Base-by-base conservation (phyloP, 2,329 filamentous ascomycete species). In the Mycogone perniciosa region DNA sequence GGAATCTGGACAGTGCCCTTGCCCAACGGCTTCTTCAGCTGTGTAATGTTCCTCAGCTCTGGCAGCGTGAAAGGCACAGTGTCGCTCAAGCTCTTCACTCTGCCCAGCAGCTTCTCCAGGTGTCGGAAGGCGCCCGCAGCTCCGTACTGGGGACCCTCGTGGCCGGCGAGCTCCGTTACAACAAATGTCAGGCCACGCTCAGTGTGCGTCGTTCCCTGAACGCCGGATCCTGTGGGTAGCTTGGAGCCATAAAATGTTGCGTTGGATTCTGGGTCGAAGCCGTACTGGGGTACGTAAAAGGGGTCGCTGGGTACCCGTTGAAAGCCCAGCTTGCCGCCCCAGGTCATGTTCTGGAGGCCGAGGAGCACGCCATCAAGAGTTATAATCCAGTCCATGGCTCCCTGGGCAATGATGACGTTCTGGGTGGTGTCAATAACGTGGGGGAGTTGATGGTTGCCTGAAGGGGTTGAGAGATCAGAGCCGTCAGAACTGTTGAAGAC, bases 341-440 rank as follows among this genome's bases (percentile, higher is more conserved):
- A 92, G 0, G 86, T 90, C 82, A 91, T 88, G 70, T 90, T 90
- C 63, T 92, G 87, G 52, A 91, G 83, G 1, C 78, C 77, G 6
- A 89, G 71, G 1, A 92, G 72, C 0, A 86, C 86, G 11, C 86
- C 87, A 63, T 87, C 86, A 60, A 76, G 72, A 27, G 85, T 71
- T 7, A 89, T 74, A 53, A 87, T 76, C 62, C 77, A 86, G 67
- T 90, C 88, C 8, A 85, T 75, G 44, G 78, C 71, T 8, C 86
- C 88, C 61, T 91, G 86, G 3, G 76, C 84, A 60, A 93, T 82
- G 57, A 93, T 76, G 7, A 88, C 87, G 55, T 85, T 84, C 43
- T 85, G 76, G 1, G 86, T 87, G 31, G 75, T 73, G 60, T 92
- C 87, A 56, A 92, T 88, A 34, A 92, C 81, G 35, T 80, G 71